A percentile compares a stretch with the other conserved stretches of the same genome.
Conservation (phyloP, 768 basidiomycete genomes). For the Lentinula raphanica region DNA sequence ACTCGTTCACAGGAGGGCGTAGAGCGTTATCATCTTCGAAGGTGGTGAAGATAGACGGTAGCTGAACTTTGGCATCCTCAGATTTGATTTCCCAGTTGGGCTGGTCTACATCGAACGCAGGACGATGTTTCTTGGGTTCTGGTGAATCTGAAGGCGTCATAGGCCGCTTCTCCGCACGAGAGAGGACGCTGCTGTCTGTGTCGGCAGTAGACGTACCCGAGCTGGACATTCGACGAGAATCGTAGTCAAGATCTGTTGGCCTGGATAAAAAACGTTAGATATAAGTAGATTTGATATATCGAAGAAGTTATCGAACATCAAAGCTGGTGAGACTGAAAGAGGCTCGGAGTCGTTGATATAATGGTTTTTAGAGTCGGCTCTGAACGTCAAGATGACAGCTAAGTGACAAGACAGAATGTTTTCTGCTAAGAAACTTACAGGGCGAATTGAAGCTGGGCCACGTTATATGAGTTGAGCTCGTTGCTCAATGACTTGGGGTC, state of each 20-base stretch:
- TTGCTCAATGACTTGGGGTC: constrained; percentile 32
- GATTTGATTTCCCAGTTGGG: constrained; percentile 32
- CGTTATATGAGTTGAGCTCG: constrained; percentile 56
- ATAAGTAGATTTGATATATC: neutral
- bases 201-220: constrained; percentile 66
- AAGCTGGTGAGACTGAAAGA: constrained; percentile 38
- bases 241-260: constrained; percentile 51
- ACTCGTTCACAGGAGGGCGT: constrained; percentile 30
- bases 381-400: constrained; percentile 15
- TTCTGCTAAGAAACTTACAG: constrained; percentile 36
- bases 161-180: constrained; percentile 56
- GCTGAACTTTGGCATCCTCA: constrained; percentile 52
- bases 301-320: constrained; percentile 31
- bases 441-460: constrained; percentile 57
- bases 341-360: constrained; percentile 43
- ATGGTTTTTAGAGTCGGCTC: constrained; percentile 39
- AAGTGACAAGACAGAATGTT: constrained; percentile 16
- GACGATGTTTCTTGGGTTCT: constrained; percentile 44
- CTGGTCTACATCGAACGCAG: constrained; percentile 30
- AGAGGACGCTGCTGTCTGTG: constrained; percentile 57
- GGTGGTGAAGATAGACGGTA: constrained; percentile 69
- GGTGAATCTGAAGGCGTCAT: constrained; percentile 48
- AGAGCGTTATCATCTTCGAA: constrained; percentile 55
- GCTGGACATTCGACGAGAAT: constrained; percentile 70
- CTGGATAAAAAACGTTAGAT: constrained; percentile 17